Base-by-base conservation (phyloP, 2,329 filamentous ascomycete genomes). In the Fusarium bulbicola region DNA sequence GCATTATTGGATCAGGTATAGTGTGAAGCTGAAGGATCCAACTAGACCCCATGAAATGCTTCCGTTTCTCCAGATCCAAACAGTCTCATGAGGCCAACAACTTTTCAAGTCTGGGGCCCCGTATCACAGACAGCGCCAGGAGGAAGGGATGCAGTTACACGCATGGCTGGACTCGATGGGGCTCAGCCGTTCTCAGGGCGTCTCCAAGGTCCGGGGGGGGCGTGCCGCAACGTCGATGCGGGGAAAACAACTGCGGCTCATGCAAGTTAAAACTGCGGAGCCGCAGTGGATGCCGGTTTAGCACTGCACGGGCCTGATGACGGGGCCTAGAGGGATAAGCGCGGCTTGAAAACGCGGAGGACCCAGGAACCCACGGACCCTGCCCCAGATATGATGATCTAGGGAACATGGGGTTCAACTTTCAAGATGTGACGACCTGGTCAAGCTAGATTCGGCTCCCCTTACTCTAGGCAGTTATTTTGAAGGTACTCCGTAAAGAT, bases 191-290 rank as follows among this genome's bases (percentile, higher is more conserved):
- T 63, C 47, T 56, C 54, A 70, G 72, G 68, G 69, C 47, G 62
- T 73, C 66, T 59, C 67, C 57, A 63, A 54, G 63, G 57, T 50
- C 56, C 32, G 15, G 37, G 24, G 37, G 24, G 53, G 68, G 72
- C 16, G 70, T 72, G 73, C 64, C 64, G 53, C 61, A 49, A 75
- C 65, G 21, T 74, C 56, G 65, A 77, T 78, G 76, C 74, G 76
- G 76, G 76, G 76, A 78, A 78, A 52, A 49, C 45, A 74, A 77
- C 75, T 78, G 76, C 76, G 76, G 76, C 76, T 78, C 76, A 78
- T 78, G 76, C 74, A 78, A 78, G 74, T 76, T 73, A 78, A 77
- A 69, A 63, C 68, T 77, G 76, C 76, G 76, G 76, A 78, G 76
- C 76, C 76, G 76, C 76, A 78, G 75, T 78, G 76, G 76, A 72